Base-by-base conservation (phyloP, 495 filamentous ascomycete genomes). In the Hyaloscypha finlandica region DNA sequence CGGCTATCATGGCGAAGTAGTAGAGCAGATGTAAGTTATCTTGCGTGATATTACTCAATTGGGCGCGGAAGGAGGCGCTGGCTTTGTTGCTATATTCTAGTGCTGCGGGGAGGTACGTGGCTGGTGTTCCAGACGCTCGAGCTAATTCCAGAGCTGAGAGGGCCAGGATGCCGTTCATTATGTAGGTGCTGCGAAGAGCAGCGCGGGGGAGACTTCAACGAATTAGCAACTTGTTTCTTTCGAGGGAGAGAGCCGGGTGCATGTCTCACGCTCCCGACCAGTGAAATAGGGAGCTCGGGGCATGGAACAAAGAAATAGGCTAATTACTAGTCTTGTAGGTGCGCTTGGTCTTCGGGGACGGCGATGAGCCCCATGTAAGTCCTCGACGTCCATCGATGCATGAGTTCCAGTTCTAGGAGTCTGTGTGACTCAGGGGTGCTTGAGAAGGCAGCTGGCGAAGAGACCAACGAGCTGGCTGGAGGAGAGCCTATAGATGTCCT, bases 351-450 rank as follows among this genome's bases (percentile, higher is more conserved):
- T 56, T 77, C 75, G 0, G 71, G 72, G 37, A 73, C 70, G 60
- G 71, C 61, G 59, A 67, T 74, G 68, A 77, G 70, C 45, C 71
- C 65, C n/a, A 70, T 72, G 52, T 76, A 78, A 16, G 76, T 76
- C 9, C 31, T 67, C 1, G 71, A 74, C 39, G 75, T 76, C 76
- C 76, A 78, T 20, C 67, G 73, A 45, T 77, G 71, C 76, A 78
- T 77, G 51, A 78, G 39, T 56, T 78, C 76, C 6, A 78, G 68
- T 67, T 78, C 76, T 19, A 78, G 62, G 20, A 75, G 59, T 33
- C 76, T 59, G 1, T 64, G 70, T 51, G 72, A 71, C 51, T 74
- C 16, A 52, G 63, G n/a, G 16, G 68, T 64, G 14, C 67, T 59
- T 12, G 72, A 66, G 8, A 68, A 67, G 16, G 57, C 64, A 39